Base-by-base conservation (phyloP, 2,329 filamentous ascomycete genomes). In the Ceratocystiopsis sp. region DNA sequence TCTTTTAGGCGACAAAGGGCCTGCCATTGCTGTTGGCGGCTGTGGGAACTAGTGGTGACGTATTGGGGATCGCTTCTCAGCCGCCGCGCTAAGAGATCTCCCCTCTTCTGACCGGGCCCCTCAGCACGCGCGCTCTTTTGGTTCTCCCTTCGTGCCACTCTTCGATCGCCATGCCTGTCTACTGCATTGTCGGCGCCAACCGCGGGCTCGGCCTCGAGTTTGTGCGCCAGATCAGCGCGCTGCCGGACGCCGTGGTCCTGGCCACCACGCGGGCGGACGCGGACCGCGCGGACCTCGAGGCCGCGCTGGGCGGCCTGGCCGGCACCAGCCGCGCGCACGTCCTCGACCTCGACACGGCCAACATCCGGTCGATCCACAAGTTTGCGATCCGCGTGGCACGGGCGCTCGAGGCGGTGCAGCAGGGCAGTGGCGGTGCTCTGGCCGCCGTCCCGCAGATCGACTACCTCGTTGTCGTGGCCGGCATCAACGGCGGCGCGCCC, bases 401-500 rank as follows among this genome's bases (percentile, higher is more conserved):
- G 13, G 51, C 55, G 10, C 58, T 60, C 19, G 44, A 33, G 19
- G 43, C 40, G 7, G 25, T 29, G 25, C 25, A 29, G 25, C 4
- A 7, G 7, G 19, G 25, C 25, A 8, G 25, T 2, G 25, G 25
- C 25, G 25, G 5, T 9, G 2, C n/a, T n/a, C n/a, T n/a, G n/a
- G n/a, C 6, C 6, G 25, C 6, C 25, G 25, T 21, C 19, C 53
- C 51, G 11, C 62, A 63, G 42, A 59, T 68, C 42, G 55, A 58
- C 45, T 51, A 48, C 32, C 48, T 59, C 4, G 38, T 59, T 37
- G 53, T 56, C 53, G 55, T 46, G 43, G 56, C 56, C 6, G 57
- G 50, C 38, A 60, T 67, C 47, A 64, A 67, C 45, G 50, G 54
- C 18, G 38, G 37, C 2, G 52, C 55, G 1, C 51, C 56, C 0